Evolutionary conservation across 164 flowering plant species (phyloP), one percentile per base, ranked within the genome.

Genomic region (Dillenia turbinata): DNA sequence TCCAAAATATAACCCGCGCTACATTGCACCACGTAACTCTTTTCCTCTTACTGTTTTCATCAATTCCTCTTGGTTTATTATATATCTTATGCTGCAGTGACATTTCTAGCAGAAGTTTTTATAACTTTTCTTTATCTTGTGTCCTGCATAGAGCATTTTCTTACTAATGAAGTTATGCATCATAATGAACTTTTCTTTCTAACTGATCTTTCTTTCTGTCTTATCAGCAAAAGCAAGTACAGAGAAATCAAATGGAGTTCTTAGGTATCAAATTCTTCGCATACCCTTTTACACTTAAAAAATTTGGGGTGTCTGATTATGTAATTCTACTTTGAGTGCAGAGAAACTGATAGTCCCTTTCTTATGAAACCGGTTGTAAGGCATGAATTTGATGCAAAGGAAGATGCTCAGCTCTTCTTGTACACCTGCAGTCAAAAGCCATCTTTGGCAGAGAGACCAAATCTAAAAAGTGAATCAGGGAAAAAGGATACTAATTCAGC

Each of bases 1-100:
- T 49, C 83, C 77, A 5, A 81, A 74, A 52, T 40, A 69, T 68
- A 57, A 71, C 52, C 61, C 71, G 7, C 82, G 74, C 13, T 84
- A 81, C 50, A 60, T 81, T 49, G 69, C 69, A n/a, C 58, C 69
- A 7, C 59, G 91, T 83, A 77, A 67, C 13, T 50, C 17, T 57
- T 19, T 46, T 47, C 19, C 13, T 47, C n/a, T 43, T 10, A 10
- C 26, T 1, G 3, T 33, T 40, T 49, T 44, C 9, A 14, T 3
- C 9, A 9, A 2, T 10, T 51, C 4, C 10, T 26, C 40, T 16
- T 16, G 44, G 12, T 44, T 13, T 16, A 5, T 17, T 14, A 12
- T 8, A 13, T 12, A 3, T 15, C 13, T 26, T 40, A 11, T 44
- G 9, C 44, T 17, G 12, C 12, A 48, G 24, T 0, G 22, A 0